Percentiles rank a stretch among this genome's conserved stretches.
Evolutionary conservation across 176 grass and related monocot genomes (phyloP).

Genomic region (Oryza meyeriana): DNA sequence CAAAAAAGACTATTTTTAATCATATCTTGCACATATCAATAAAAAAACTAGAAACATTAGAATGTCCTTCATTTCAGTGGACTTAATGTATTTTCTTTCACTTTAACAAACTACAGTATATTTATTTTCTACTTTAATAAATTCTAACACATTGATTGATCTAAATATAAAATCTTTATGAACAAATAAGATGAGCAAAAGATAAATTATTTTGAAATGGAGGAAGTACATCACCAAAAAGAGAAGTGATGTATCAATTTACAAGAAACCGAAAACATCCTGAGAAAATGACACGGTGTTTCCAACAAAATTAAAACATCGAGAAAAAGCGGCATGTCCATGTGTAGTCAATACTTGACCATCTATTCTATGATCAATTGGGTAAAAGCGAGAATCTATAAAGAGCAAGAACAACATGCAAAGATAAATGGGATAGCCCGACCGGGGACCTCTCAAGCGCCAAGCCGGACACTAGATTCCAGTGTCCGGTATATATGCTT

Average conservation of each 20-base stretch:
- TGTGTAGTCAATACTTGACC: neutral
- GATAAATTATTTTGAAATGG: too few relatives aligned
- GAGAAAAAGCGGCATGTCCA: neutral
- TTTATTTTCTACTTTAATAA: too few relatives aligned
- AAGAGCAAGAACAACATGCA: neutral
- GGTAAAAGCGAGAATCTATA: neutral
- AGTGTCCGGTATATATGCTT: neutral
- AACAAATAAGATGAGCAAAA: too few relatives aligned
- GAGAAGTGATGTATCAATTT: neutral
- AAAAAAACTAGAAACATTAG: too few relatives aligned
- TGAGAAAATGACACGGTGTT: neutral
- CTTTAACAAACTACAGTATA: too few relatives aligned
- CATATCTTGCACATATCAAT: too few relatives aligned
- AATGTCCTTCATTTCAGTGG: too few relatives aligned
- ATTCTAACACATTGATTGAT: too few relatives aligned
- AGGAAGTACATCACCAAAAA: too few relatives aligned
- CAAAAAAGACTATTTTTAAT: too few relatives aligned
- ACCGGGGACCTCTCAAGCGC: conserved; percentile 3
- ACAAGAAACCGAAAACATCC: neutral
- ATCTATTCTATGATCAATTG: neutral
- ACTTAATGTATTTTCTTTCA: too few relatives aligned
- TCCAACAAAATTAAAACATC: neutral
- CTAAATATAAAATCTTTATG: too few relatives aligned
- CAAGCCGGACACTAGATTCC: neutral
- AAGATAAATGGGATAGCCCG: neutral